Base-by-base conservation (phyloP, 176 grass and related monocot genomes). In the Elymus sibiricus region DNA sequence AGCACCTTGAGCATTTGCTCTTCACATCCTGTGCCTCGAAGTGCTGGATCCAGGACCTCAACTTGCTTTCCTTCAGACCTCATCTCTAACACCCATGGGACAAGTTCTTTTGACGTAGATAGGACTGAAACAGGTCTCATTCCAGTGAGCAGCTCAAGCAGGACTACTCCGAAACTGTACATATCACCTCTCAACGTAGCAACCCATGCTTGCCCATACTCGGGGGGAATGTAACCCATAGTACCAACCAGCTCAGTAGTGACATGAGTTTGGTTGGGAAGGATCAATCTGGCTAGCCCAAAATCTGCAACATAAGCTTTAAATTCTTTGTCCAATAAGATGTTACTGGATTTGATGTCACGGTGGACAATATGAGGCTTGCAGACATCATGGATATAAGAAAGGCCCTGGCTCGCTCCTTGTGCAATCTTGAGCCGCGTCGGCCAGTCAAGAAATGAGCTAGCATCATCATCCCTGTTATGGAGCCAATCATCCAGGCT, bases 401-500 rank as follows among this genome's bases (percentile, higher is more conserved):
- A 82, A 81, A 95, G 83, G 14, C 86, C 93, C 9, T 4, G 16
- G 17, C 78, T 83, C 21, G 91, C 72, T 38, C 93, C 93, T 70
- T 79, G 63, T 4, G 90, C 90, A 2, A 95, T 95, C 74, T 28
- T 84, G 4, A 93, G 64, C 79, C 93, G 55, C 0, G 37, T 83
- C 0, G 86, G 46, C 93, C 88, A 95, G 17, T 93, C 83, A 56
- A 93, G 86, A 66, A 43, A 80, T 28, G 66, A n/a, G 5, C 88
- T 88, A 5, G 61, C 83, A 65, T 78, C 79, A 5, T 74, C 85
- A 5, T 53, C 43, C 12, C 49, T 84, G 55, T 89, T 90, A 40
- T 97, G 95, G 9, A 97, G 88, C 92, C 90, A 89, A 39, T 94
- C 92, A 21, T 97, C 95, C 53, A 97, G 69, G 11, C 92, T 94